phyloP scores from a whole-genome alignment of 768 basidiomycete genomes.

The Russula dissimulans region DNA sequence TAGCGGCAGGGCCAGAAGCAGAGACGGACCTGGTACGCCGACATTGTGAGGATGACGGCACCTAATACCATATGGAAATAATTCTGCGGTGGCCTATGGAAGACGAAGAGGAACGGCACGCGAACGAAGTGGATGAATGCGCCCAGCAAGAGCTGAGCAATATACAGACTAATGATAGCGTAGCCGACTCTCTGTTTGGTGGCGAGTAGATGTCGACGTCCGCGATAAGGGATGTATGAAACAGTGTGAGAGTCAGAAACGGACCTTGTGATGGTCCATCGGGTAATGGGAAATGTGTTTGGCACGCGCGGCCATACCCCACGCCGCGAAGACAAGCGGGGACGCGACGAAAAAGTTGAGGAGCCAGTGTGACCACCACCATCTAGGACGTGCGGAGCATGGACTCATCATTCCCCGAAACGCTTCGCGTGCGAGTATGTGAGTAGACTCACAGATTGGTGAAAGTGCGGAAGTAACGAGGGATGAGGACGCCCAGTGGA shows the following conservation, averaged over 20 bases:
- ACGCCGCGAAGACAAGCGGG: conserved; percentile 46
- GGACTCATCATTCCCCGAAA: background rate
- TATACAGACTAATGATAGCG: conserved; percentile 45
- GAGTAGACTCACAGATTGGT: conserved; percentile 1
- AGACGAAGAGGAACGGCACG: conserved; percentile 29
- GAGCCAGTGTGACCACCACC: conserved; percentile 10
- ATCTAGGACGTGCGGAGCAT: background rate
- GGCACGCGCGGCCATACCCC: conserved; percentile 29
- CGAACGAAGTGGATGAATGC: conserved; percentile 46
- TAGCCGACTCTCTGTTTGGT: conserved; percentile 40
- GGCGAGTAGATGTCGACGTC: no score
- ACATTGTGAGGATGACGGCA: conserved; percentile 43
- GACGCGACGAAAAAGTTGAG: conserved; percentile 29
- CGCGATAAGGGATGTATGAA: background rate
- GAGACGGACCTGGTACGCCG: conserved; percentile 35
- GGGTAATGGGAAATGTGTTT: background rate
- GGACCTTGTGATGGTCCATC: conserved; percentile 35
- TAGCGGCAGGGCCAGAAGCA: background rate
- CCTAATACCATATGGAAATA: conserved; percentile 40
- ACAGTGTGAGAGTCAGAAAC: background rate
- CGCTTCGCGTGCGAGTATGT: background rate
- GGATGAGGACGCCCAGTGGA: background rate
- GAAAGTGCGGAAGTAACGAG: conserved; percentile 14
- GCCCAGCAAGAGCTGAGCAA: conserved; percentile 41
- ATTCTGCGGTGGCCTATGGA: conserved; percentile 31